Percentiles rank a stretch among this genome's conserved stretches.
phyloP scores from a whole-genome alignment of 345 rosid genomes.

The Arabidopsis thaliana region DNA sequence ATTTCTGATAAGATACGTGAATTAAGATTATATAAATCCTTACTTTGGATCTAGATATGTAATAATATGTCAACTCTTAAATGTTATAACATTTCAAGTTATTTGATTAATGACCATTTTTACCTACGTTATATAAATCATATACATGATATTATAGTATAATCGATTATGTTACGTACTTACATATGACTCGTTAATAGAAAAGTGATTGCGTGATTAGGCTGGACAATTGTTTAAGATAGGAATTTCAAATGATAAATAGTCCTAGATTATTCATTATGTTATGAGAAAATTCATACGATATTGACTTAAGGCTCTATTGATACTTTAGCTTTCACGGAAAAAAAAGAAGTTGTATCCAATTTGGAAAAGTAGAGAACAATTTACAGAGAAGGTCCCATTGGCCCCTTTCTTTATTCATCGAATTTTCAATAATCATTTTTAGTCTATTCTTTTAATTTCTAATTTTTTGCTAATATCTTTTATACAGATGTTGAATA shows the following conservation, averaged over 20 bases:
- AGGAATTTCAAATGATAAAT: neutral
- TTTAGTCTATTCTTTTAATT: neutral
- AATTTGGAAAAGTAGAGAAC: conserved; percentile 46
- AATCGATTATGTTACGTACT: neutral
- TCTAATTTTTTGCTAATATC: neutral
- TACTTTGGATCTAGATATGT: too few species aligned
- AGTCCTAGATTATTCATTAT: conserved; percentile 2
- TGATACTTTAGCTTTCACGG: conserved; percentile 36
- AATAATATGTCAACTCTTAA: neutral
- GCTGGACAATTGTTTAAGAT: neutral
- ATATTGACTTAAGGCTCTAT: conserved; percentile 24
- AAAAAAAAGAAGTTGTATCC: conserved; percentile 39
- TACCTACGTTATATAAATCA: neutral
- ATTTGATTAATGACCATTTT: conserved; percentile 6
- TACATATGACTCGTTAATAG: neutral
- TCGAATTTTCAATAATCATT: conserved; percentile 21
- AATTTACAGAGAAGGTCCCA: conserved; percentile 33
- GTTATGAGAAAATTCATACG: conserved; percentile 1
- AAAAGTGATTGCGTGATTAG: conserved; percentile 18
- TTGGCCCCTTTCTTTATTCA: conserved; percentile 12
- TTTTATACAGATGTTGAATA: neutral
- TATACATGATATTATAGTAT: neutral
- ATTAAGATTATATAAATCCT: too few species aligned
- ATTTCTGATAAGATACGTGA: too few species aligned
- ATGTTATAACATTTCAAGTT: neutral